These are phyloP conservation scores for Yamadazyma triangularis DNA, from an alignment of 1,139 yeast species.

Conservation along the genomic window DNA sequence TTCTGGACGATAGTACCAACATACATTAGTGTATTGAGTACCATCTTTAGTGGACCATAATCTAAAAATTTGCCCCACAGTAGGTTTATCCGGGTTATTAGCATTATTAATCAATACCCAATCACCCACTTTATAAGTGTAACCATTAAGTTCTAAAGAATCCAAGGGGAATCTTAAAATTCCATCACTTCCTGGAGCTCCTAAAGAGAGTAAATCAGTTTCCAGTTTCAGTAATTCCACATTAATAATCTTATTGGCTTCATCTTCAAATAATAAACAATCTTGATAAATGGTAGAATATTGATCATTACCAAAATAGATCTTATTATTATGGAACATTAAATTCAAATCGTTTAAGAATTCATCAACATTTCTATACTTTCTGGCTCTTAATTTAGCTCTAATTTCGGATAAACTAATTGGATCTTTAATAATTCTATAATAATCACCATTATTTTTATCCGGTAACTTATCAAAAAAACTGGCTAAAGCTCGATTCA, in stretches of 20 bases:
- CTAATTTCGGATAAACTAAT: slow-evolving; percentile 79
- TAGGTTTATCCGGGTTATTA: slow-evolving; percentile 84
- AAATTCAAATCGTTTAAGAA: slow-evolving; percentile 73
- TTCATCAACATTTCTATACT: slow-evolving; percentile 68
- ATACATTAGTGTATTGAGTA: slow-evolving; percentile 82
- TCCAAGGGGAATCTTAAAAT: slow-evolving; percentile 73
- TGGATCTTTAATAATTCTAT: slow-evolving; percentile 60
- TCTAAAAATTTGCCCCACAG: slow-evolving; percentile 89
- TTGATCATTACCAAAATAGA: slow-evolving; percentile 51
- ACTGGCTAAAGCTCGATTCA: slow-evolving; percentile 45
- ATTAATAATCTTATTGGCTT: slow-evolving; percentile 56
- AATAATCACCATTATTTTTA: slow-evolving; percentile 64
- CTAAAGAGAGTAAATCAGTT: slow-evolving; percentile 67
- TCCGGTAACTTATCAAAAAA: slow-evolving; percentile 85
- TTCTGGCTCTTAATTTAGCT: slow-evolving; percentile 81
- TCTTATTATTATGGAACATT: slow-evolving; percentile 71
- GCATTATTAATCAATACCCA: slow-evolving; percentile 89
- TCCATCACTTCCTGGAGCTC: slow-evolving; percentile 52
- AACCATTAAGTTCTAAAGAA: slow-evolving; percentile 65
- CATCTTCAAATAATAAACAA: slow-evolving; percentile 56
- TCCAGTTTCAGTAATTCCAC: slow-evolving; percentile 80
- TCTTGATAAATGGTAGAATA: slow-evolving; percentile 55
- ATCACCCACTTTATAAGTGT: slow-evolving; percentile 80
- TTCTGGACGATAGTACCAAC: slow-evolving; percentile 98
- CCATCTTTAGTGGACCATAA: slow-evolving; percentile 88